Base-by-base conservation (phyloP, 1,284 basidiomycete genomes). In the Inonotus hispidus region DNA sequence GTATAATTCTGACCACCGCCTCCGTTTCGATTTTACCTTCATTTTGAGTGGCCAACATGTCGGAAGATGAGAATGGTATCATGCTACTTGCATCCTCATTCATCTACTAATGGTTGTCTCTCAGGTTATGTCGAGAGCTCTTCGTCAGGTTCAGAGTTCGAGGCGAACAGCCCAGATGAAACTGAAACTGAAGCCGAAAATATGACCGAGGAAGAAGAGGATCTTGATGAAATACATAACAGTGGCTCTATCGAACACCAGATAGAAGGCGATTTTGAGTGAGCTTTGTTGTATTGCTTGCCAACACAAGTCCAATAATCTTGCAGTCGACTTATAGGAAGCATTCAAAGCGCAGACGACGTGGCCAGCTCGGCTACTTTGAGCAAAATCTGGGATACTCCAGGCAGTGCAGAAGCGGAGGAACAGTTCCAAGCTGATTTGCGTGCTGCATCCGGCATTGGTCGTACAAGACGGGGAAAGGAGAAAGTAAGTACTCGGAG, bases 391-490 rank as follows among this genome's bases (percentile, higher is more conserved):
- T 92, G 88, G 85, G 85, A 90, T 65, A 65, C 70, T 19, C 68
- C 69, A 14, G 71, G 83, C 84, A 66, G 82, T 74, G 82, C 86
- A 67, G 83, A 89, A 58, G 79, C 82, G 65, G 84, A 88, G 14
- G 79, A 81, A 0, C 78, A 85, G 63, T 88, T 88, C 68, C 81
- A 80, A 35, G 85, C 90, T 61, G 87, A 90, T 67, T 70, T 91
- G 54, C 80, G 86, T 19, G 82, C 79, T 47, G 87, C 87, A 13
- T 85, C 86, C 35, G 88, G 88, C 2, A 80, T 90, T 32, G 87
- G 88, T n/a, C 77, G 76, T 39, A 77, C 76, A 63, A 74, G 79
- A 63, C 75, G 71, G 50, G 62, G 63, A 32, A 67, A 57, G 59
- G 60, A 54, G 29, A 60, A 52, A 57, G 55, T 60, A 35, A 8